Percentiles rank a stretch among this genome's conserved stretches.
These are phyloP conservation scores for Penicillium silybi DNA, from an alignment of 495 filamentous ascomycete genomes.

Conservation along the genomic window DNA sequence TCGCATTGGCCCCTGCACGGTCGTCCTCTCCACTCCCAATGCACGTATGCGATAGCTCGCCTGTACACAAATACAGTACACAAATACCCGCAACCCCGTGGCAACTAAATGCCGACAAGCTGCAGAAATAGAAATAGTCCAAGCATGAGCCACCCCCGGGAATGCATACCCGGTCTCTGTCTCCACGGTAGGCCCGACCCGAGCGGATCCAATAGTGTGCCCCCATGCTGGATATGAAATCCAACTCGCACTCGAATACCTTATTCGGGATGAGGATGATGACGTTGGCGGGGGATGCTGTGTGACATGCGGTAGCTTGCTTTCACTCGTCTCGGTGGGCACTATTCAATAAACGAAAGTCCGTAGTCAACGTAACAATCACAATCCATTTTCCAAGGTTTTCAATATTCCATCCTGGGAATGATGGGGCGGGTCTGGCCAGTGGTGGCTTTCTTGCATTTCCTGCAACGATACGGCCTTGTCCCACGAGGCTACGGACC, in stretches of 20 bases:
- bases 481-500: no score
- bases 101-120: no score
- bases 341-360: no score
- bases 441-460: no score
- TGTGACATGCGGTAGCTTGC: neutral
- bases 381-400: no score
- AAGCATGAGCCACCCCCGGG: neutral
- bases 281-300: neutral
- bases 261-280: neutral
- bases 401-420: no score
- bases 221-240: neutral
- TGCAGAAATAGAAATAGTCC: neutral
- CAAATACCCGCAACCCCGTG: no score
- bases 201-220: slow-evolving; percentile 14
- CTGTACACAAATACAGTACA: no score
- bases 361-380: no score
- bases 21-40: neutral
- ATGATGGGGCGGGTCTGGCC: no score
- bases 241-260: neutral
- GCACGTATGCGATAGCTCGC: no score
- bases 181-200: slow-evolving; percentile 11
- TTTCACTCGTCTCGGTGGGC: neutral
- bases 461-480: no score
- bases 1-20: neutral
- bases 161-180: neutral